phyloP scores from a whole-genome alignment of 352 stramenopile species.

The Elongisporangium undulatum region DNA sequence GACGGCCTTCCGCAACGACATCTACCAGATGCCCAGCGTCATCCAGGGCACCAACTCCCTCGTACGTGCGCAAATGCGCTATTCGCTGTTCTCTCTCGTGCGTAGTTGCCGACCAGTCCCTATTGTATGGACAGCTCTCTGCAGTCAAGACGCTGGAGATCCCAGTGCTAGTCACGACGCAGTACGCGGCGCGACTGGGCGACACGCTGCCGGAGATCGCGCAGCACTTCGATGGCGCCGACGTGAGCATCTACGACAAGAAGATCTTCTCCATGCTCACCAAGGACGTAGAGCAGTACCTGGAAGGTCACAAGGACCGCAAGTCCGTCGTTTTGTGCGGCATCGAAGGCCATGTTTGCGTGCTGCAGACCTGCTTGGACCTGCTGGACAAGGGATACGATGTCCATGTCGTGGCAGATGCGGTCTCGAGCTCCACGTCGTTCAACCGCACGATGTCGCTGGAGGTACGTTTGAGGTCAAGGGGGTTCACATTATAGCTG shows the following conservation, averaged over 20 bases:
- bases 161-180: constrained; percentile 93
- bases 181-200: constrained; percentile 95
- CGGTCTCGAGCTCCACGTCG: constrained; percentile 85
- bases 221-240: constrained; percentile 37
- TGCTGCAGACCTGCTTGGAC: constrained; percentile 96
- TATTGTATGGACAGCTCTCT: constrained; percentile 17
- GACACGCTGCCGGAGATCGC: constrained; percentile 79
- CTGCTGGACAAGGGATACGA: constrained; percentile 94
- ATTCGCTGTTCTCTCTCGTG: not conserved
- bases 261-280: constrained; percentile 98
- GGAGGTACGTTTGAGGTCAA: constrained; percentile 33
- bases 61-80: constrained; percentile 11
- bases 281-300: constrained; percentile 83
- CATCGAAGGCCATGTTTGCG: constrained; percentile 95
- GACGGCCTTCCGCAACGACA: constrained; percentile 93
- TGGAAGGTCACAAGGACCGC: constrained; percentile 47
- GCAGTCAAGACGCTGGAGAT: constrained; percentile 86
- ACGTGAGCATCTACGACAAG: constrained; percentile 92
- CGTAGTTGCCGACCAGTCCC: constrained; percentile 1
- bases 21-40: constrained; percentile 91
- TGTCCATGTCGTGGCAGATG: constrained; percentile 96
- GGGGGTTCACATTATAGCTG: not conserved
- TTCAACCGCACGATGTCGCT: constrained; percentile 93
- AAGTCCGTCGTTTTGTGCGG: constrained; percentile 94
- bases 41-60: constrained; percentile 76